Percentiles rank a stretch among this genome's conserved stretches.
phyloP scores from a whole-genome alignment of 2,329 filamentous ascomycete genomes.

The Parasarocladium wereldwijsianum region DNA sequence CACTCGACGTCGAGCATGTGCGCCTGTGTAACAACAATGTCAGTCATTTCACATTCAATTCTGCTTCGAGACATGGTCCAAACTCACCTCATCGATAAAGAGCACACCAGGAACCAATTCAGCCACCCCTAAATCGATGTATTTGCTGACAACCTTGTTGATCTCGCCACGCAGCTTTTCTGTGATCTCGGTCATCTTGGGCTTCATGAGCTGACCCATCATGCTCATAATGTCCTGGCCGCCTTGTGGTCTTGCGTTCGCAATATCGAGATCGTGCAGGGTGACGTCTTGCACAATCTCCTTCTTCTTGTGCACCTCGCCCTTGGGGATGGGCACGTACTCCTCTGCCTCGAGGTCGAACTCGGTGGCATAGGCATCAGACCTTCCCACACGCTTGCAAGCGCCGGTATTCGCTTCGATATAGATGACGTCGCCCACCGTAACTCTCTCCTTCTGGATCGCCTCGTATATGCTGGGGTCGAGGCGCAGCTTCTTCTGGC shows the following conservation, averaged over 20 bases:
- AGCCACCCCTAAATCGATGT: constrained; percentile 95
- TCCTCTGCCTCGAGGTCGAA: constrained; percentile 98
- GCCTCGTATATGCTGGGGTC: constrained; percentile 99
- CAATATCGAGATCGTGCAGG: constrained; percentile 88
- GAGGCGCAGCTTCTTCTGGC: constrained; percentile 92
- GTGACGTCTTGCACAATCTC: constrained; percentile 98
- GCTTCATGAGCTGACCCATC: constrained; percentile 99
- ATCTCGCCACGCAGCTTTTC: constrained; percentile 93
- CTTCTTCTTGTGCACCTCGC: constrained; percentile 99
- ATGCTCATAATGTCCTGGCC: constrained; percentile 99
- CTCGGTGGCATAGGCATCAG: constrained; percentile 93
- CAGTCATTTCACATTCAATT: not conserved
- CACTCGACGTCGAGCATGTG: constrained; percentile 99
- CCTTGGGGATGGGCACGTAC: constrained; percentile 97
- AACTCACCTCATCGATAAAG: constrained; percentile 86
- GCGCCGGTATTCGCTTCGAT: constrained; percentile 98
- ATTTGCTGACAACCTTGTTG: constrained; percentile 98
- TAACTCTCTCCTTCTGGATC: constrained; percentile 94
- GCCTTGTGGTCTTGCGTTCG: constrained; percentile 87
- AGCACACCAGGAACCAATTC: constrained; percentile 96
- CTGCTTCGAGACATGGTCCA: not conserved
- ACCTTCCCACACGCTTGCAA: constrained; percentile 91
- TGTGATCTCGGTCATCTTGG: constrained; percentile 98
- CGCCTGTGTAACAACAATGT: constrained; percentile 40
- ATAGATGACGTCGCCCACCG: constrained; percentile 94